Base-by-base conservation (phyloP, 2,329 filamentous ascomycete genomes). In the Fusarium torreyae region DNA sequence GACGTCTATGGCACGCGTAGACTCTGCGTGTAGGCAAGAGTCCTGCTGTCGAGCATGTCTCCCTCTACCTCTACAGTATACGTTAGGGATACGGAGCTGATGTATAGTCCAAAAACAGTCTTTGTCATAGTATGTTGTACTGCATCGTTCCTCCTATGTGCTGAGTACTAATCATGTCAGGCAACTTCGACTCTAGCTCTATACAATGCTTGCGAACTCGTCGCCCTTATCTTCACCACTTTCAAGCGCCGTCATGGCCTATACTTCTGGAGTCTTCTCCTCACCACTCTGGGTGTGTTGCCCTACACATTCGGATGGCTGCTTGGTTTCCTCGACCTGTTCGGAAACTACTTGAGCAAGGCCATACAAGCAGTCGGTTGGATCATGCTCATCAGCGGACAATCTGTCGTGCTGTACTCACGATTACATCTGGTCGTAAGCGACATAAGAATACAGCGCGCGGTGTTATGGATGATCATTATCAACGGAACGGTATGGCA, bases 101-200 rank as follows among this genome's bases (percentile, higher is more conserved):
- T 7, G 14, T 65, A 68, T 28, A 50, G 52, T n/a, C 52, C 38
- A 7, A 44, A 65, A n/a, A 40, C 42, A 6, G 43, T 68, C 11
- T 49, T 69, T 33, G 51, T 65, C 1, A 68, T 68, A 46, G 66
- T 68, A 38, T 7, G 39, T 78, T 77, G 4, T 67, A 43, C 18
- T 24, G 10, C 17, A 13, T 70, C 74, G 73, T 75, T 63, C 65
- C 67, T 9, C 45, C 75, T 11, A 73, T 72, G 8, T 77, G 77
- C 65, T 74, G 15, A 57, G 38, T 36, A 31, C 34, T 43, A 43
- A 36, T 36, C 7, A 15, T 49, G 14, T 4, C 15, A 66, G 51
- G 34, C 38, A 4, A 56, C 48, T 11, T 66, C 49, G 2, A 38
- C 50, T 9, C 13, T 67, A 13, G 53, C 57, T 13, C n/a, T 57